Evolutionary conservation across 495 filamentous ascomycete genomes (phyloP).

Genomic region (Lindgomyces ingoldianus): DNA sequence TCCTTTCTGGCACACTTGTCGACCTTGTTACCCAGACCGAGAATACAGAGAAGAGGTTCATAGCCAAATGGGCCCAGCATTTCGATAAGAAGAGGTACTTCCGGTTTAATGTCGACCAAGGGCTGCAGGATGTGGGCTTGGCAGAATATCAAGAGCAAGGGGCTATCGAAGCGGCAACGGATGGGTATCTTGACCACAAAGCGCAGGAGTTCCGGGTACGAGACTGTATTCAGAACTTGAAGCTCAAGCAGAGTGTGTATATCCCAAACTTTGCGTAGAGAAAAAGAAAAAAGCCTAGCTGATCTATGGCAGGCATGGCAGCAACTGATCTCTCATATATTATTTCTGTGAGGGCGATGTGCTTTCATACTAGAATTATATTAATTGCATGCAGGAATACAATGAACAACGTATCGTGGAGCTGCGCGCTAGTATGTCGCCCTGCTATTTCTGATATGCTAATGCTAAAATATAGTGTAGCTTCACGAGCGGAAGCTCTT

Average conservation of each 20-base stretch:
- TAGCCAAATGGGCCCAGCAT: not conserved
- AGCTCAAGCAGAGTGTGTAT: slow-evolving; percentile 35
- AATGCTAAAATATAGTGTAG: not conserved
- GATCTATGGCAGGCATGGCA: not conserved
- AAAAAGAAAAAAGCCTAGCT: not conserved
- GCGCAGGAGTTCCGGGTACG: slow-evolving; percentile 18
- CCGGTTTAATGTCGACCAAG: slow-evolving; percentile 36
- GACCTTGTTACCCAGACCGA: slow-evolving; percentile 12
- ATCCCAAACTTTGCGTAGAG: slow-evolving; percentile 4
- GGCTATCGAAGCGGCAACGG: slow-evolving; percentile 6
- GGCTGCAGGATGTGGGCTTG: slow-evolving; percentile 19
- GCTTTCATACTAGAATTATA: not conserved
- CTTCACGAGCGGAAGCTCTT: not conserved
- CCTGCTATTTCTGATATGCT: not conserved
- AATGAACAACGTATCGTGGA: not conserved
- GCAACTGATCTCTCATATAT: not conserved
- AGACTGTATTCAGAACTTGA: slow-evolving; percentile 35
- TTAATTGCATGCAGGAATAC: not conserved
- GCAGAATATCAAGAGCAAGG: slow-evolving; percentile 4
- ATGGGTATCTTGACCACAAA: slow-evolving; percentile 6
- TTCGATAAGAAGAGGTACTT: slow-evolving; percentile 18
- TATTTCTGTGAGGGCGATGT: not conserved
- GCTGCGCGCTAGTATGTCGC: not conserved
- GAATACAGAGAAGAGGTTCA: slow-evolving; percentile 5
- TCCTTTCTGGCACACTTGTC: not conserved